These are phyloP conservation scores for Sarcocystis neurona DNA, from an alignment of 169 alveolate species.

Conservation along the genomic window DNA sequence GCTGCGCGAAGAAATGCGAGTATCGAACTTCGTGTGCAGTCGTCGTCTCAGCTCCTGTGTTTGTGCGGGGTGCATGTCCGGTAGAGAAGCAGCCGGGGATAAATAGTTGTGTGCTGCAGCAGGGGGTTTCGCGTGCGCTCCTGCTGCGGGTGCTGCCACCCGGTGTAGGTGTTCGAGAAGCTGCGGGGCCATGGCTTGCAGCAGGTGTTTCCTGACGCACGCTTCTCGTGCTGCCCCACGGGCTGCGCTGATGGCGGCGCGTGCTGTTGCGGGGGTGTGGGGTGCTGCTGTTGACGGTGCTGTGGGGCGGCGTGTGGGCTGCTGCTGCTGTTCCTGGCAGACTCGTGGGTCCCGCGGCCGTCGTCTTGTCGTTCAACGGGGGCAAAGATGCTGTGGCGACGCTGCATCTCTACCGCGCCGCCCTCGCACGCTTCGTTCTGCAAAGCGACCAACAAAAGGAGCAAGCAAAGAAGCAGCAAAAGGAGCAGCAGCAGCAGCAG, in stretches of 20 bases:
- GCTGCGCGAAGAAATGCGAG: no score
- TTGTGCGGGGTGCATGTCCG: no score
- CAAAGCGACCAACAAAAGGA: no score
- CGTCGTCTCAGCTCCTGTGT: no score
- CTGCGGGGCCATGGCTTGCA: neutral
- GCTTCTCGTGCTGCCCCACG: neutral
- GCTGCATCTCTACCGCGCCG: constrained; percentile 50
- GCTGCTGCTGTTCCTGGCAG: neutral
- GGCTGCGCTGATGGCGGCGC: neutral
- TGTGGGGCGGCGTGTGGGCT: neutral
- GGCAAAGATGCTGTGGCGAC: constrained; percentile 57
- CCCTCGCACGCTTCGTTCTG: constrained; percentile 29
- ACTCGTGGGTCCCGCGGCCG: constrained; percentile 23
- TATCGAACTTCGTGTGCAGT: no score
- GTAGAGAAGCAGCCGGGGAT: no score
- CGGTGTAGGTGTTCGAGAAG: neutral
- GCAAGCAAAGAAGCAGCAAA: neutral
- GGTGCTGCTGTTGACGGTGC: neutral
- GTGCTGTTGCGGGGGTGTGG: neutral
- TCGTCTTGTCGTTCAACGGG: constrained; percentile 45
- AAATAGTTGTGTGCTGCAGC: no score
- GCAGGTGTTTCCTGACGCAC: neutral
- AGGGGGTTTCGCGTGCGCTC: no score
- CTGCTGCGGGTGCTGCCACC: no score
- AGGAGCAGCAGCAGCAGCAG: neutral